phyloP scores from a whole-genome alignment of 2,329 filamentous ascomycete species.

The Monilinia fructicola region DNA sequence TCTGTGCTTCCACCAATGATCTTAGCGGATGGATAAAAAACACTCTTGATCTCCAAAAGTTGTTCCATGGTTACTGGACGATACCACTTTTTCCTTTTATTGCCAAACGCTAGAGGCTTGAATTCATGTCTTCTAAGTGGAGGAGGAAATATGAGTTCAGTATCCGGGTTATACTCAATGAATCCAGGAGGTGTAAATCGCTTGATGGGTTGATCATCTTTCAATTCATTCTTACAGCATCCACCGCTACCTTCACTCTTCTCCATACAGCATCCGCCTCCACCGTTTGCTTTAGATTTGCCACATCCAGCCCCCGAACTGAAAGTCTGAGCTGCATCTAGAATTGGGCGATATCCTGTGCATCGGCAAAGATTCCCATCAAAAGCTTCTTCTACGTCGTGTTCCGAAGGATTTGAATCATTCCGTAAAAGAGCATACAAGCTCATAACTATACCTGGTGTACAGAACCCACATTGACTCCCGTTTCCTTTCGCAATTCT shows the following conservation, averaged over 20 bases:
- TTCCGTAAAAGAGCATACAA: slow-evolving; percentile 91
- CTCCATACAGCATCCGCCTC: slow-evolving; percentile 71
- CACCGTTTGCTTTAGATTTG: slow-evolving; percentile 51
- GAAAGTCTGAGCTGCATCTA: slow-evolving; percentile 92
- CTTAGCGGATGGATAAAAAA: slow-evolving; percentile 79
- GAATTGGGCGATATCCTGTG: slow-evolving; percentile 90
- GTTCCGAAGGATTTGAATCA: slow-evolving; percentile 70
- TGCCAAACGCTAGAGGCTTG: slow-evolving; percentile 82
- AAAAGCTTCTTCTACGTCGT: slow-evolving; percentile 92
- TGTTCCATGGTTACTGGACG: slow-evolving; percentile 84
- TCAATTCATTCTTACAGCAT: slow-evolving; percentile 65
- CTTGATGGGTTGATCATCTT: slow-evolving; percentile 57
- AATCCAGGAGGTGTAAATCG: slow-evolving; percentile 84
- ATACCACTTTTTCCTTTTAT: slow-evolving; percentile 93
- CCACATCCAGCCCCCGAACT: slow-evolving; percentile 51
- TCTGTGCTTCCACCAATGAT: slow-evolving; percentile 95
- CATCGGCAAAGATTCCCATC: slow-evolving; percentile 94
- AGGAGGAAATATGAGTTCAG: slow-evolving; percentile 92
- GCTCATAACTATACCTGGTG: slow-evolving; percentile 97
- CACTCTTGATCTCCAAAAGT: slow-evolving; percentile 85
- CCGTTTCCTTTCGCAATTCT: slow-evolving; percentile 88
- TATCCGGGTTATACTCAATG: slow-evolving; percentile 91
- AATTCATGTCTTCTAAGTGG: slow-evolving; percentile 79
- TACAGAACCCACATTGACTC: slow-evolving; percentile 91
- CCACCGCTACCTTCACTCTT: slow-evolving; percentile 51